phyloP scores from a whole-genome alignment of 345 rosid species.

The Boechera divaricarpa region DNA sequence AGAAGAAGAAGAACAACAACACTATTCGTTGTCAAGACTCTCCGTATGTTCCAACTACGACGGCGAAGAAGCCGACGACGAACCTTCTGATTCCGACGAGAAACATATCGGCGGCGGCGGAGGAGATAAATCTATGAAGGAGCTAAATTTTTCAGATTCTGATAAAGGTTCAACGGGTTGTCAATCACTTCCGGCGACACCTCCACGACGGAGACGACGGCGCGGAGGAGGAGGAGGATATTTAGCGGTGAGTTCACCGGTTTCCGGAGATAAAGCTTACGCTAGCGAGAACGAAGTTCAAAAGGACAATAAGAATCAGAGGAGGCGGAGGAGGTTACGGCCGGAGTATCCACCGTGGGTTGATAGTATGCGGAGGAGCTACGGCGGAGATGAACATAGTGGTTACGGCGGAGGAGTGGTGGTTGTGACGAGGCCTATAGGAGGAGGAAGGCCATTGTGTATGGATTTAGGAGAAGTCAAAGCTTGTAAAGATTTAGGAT shows the following conservation, averaged over 20 bases:
- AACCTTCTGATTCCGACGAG: conserved; percentile 36
- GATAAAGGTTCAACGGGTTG: conserved; percentile 40
- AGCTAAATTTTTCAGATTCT: conserved; percentile 39
- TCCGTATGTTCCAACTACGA: conserved; percentile 45
- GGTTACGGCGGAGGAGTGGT: conserved; percentile 53
- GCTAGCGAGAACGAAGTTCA: conserved; percentile 79
- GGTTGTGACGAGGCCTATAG: conserved; percentile 83
- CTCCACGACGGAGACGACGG: conserved; percentile 36
- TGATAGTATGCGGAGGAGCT: conserved; percentile 45
- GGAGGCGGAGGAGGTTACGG: conserved; percentile 48
- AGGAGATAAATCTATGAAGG: conserved; percentile 29
- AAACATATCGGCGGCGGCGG: not conserved
- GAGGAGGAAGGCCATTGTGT: conserved; percentile 78
- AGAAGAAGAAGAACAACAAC: conserved; percentile 39
- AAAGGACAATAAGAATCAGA: conserved; percentile 46
- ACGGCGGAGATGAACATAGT: conserved; percentile 28
- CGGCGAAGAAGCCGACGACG: conserved; percentile 44
- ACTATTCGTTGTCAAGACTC: conserved; percentile 39
- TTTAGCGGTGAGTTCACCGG: conserved; percentile 5
- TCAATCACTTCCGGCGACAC: conserved; percentile 44
- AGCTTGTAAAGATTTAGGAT: conserved; percentile 92
- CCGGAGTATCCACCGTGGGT: conserved; percentile 49
- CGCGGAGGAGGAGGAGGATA: not conserved
- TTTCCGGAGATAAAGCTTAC: conserved; percentile 57
- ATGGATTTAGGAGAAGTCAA: conserved; percentile 91